Percentiles rank a stretch among this genome's conserved stretches.
Conservation (phyloP, 2,329 filamentous ascomycete genomes). For the Sclerotinia sclerotiorum region DNA sequence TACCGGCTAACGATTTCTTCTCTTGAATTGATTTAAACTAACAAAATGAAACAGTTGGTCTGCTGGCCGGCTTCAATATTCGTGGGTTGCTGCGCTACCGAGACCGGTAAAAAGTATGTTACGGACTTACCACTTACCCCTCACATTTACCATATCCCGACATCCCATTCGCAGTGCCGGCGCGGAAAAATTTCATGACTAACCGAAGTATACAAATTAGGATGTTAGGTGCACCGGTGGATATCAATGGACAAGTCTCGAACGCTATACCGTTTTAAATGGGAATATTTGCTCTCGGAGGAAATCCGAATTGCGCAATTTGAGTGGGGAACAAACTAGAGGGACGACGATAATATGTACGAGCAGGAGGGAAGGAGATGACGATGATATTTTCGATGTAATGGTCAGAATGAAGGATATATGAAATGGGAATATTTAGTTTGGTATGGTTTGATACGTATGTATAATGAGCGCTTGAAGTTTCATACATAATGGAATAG, state of each 20-base stretch:
- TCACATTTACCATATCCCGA: not conserved
- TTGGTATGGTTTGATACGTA: not conserved
- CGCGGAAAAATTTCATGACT: not conserved
- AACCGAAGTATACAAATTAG: constrained; percentile 39
- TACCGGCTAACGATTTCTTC: not conserved
- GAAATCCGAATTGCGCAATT: constrained; percentile 43
- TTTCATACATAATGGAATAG: not conserved
- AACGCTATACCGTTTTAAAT: constrained; percentile 50
- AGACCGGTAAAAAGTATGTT: constrained; percentile 53
- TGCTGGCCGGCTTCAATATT: constrained; percentile 57
- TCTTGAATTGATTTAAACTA: not conserved
- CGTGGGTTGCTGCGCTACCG: constrained; percentile 56
- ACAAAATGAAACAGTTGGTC: constrained; percentile 44
- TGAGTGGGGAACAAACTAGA: not conserved
- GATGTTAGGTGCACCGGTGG: constrained; percentile 52
- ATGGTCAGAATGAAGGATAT: too few relatives aligned
- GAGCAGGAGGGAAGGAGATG: too few relatives aligned
- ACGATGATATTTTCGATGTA: not conserved
- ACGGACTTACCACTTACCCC: not conserved
- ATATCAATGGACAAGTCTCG: constrained; percentile 51
- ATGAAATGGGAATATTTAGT: not conserved
- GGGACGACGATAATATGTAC: not conserved
- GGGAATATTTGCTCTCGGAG: constrained; percentile 23
- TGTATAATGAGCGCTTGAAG: not conserved
- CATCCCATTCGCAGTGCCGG: not conserved